Evolutionary conservation across 495 filamentous ascomycete genomes (phyloP), one percentile per base, ranked within the genome.

Genomic region (Platismatia glauca): DNA sequence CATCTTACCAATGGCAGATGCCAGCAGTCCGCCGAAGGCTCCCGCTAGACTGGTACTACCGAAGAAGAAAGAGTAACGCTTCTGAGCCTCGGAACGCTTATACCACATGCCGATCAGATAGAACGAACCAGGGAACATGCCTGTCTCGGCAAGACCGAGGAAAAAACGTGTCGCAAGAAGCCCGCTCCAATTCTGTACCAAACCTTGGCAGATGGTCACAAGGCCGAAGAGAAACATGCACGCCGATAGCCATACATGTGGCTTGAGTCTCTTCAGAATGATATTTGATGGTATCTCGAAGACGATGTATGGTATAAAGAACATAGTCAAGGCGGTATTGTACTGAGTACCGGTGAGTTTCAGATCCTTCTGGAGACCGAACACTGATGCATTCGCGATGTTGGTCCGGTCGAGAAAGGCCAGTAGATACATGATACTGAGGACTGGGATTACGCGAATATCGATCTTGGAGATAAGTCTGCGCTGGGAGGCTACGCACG

Each of bases 101-200:
- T 98, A 98, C 90, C 91, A 95, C 86, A 90, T 91, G 41, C 85
- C 82, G 67, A 90, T 79, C 3, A 95, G 76, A 71, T 93, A 94
- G 72, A 93, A 90, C 74, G 74, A 81, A 66, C 81, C 90, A 1
- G 90, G 90, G 68, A 95, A 96, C 86, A 93, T 91, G 72, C 89
- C 92, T 0, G 89, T 84, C 75, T 97, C 92, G 62, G 91, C 91
- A 6, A 96, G 59, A 20, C 92, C 92, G 16, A 97, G 77, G 70
- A 96, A 90, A 79, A 95, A 96, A 16, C 89, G 83, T 3, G 90
- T 90, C 4, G 86, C 79, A 60, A 96, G 79, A 38, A 97, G 77
- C 34, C 93, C 91, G 62, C 78, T 75, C 77, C 89, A 96, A 67
- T 83, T 94, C 46, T 82, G 72, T 7, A 91, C 87, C 4, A 97